Evolutionary conservation across 257 asterid species (phyloP), one percentile per base, ranked within the genome.

Genomic region (Striga asiatica): DNA sequence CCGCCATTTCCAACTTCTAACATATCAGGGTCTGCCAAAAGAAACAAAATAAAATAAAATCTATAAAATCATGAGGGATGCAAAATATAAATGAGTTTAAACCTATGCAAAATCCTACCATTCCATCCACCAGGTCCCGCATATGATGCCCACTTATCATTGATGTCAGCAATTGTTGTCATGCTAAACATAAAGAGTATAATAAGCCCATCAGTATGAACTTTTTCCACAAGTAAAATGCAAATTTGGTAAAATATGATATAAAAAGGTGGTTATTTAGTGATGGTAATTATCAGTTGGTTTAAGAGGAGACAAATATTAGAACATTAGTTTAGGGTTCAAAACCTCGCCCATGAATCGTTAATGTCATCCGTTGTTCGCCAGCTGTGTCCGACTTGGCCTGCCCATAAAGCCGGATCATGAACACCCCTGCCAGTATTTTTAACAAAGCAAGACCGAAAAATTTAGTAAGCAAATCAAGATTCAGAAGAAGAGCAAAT

Each of bases 61-160:
- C 19, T 5, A 39, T 18, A 9, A 46, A 51, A 23, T n/a, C n/a
- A n/a, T n/a, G n/a, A n/a, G n/a, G n/a, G n/a, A n/a, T n/a, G n/a
- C n/a, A n/a, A n/a, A n/a, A n/a, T n/a, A n/a, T n/a, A n/a, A 20
- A 27, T 17, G 57, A 12, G 13, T 21, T 54, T 14, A 46, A 14
- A 17, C 34, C 23, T 8, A 32, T 62, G 35, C 52, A 2, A 1
- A 46, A 48, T 38, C 62, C 49, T 79, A 91, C 98, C 98, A 48
- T 92, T 92, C 98, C 98, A 92, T 73, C 97, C 98, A 34, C 98
- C 98, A 18, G 98, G 98, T 21, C 98, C 98, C 2, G 98, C 98
- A 64, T 84, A 92, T 29, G 97, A 76, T 6, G 97, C 97, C 98
- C 97, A 92, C 74, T 88, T 80, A 76, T 92, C 80, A 64, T 91